These are phyloP conservation scores for Psidium guajava DNA, from an alignment of 345 rosid genomes.

Conservation along the genomic window DNA sequence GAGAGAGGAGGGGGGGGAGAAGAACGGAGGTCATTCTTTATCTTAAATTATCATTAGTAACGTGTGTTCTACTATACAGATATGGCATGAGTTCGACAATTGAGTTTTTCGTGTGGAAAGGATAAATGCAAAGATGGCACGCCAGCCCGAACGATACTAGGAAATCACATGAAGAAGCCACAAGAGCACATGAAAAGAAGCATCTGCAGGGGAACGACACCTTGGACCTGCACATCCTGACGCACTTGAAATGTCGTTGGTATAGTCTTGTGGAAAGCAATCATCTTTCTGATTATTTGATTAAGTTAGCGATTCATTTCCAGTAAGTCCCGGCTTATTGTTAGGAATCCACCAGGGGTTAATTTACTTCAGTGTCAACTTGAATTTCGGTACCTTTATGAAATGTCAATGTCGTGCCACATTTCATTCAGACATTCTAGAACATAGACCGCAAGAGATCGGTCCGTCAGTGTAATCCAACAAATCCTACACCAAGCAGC, in stretches of 20 bases:
- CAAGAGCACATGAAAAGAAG: not conserved
- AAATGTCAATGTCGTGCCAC: not conserved
- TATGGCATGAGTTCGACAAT: too few relatives aligned
- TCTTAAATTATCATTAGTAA: too few relatives aligned
- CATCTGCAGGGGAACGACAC: not conserved
- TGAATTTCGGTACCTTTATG: not conserved
- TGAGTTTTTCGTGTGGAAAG: not conserved
- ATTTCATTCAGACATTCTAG: not conserved
- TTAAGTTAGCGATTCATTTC: not conserved
- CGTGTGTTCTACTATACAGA: too few relatives aligned
- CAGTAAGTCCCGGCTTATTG: not conserved
- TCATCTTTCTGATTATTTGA: not conserved
- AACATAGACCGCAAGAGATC: not conserved
- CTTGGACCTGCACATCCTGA: not conserved
- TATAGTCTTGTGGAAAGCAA: not conserved
- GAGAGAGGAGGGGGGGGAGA: too few relatives aligned
- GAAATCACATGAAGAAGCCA: not conserved
- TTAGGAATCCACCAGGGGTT: not conserved
- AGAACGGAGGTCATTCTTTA: too few relatives aligned
- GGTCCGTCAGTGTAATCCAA: not conserved
- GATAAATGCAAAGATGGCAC: not conserved
- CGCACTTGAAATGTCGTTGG: not conserved
- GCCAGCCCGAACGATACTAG: not conserved
- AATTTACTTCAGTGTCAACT: not conserved
- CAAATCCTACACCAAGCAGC: not conserved